Conservation (phyloP, 139 green algal genomes). For the Pedinophyceae sp. region DNA sequence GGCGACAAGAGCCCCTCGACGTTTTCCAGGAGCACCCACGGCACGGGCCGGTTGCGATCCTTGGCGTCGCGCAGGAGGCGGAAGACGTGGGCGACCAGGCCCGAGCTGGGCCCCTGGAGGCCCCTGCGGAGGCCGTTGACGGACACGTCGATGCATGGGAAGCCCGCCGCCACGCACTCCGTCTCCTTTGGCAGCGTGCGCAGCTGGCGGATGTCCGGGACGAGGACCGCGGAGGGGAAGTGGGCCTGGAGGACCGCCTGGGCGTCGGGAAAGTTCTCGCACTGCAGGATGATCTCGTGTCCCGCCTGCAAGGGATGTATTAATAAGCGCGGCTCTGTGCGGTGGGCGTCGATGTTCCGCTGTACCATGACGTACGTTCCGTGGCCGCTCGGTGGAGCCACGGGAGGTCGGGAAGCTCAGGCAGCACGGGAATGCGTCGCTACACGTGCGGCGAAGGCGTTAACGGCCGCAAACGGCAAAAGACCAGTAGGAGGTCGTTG, state of each 20-base stretch:
- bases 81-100: slow-evolving; percentile 70
- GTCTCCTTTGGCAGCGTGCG: slow-evolving; percentile 35
- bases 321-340: too few relatives aligned
- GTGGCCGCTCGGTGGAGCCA: too few relatives aligned
- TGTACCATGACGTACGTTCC: too few relatives aligned
- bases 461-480: too few relatives aligned
- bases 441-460: too few relatives aligned
- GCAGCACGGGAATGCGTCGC: too few relatives aligned
- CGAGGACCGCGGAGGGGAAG: slow-evolving; percentile 35
- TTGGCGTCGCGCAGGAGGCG: slow-evolving; percentile 39
- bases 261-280: slow-evolving; percentile 1
- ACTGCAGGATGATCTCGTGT: slow-evolving; percentile 61
- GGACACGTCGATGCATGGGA: slow-evolving; percentile 73
- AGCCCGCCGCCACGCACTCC: slow-evolving; percentile 66
- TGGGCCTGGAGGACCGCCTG: slow-evolving; percentile 24
- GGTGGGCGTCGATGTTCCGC: too few relatives aligned
- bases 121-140: neutral
- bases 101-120: slow-evolving; percentile 16
- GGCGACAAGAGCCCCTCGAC: slow-evolving; percentile 63
- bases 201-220: slow-evolving; percentile 33
- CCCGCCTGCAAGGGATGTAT: slow-evolving; percentile 60
- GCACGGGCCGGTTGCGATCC: slow-evolving; percentile 28
- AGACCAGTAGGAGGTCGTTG: too few relatives aligned
- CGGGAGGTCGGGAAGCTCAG: too few relatives aligned
- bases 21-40: slow-evolving; percentile 86